A percentile compares a stretch with the other conserved stretches of the same genome.
phyloP scores from a whole-genome alignment of 768 basidiomycete genomes.

The Termitomyces sp. region DNA sequence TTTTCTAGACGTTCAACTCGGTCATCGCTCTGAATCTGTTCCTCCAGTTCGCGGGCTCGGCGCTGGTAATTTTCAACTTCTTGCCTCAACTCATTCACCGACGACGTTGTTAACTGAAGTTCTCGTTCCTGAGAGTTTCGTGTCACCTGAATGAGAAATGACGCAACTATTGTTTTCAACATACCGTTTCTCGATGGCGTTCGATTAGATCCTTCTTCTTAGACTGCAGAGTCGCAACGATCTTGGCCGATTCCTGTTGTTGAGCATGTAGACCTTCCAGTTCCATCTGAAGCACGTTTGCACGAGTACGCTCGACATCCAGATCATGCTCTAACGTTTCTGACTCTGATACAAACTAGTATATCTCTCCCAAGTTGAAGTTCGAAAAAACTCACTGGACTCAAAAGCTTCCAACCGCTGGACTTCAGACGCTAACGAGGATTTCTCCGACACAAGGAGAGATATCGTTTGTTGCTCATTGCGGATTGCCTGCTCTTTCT shows the following conservation, averaged over 20 bases:
- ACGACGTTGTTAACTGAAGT: constrained; percentile 57
- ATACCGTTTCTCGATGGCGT: constrained; percentile 50
- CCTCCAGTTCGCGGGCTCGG: constrained; percentile 68
- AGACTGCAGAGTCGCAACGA: constrained; percentile 37
- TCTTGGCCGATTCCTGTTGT: constrained; percentile 29
- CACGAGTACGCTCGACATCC: constrained; percentile 37
- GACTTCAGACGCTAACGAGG: constrained; percentile 52
- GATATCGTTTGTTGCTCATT: constrained; percentile 74
- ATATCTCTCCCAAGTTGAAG: background rate
- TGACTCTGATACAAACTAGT: constrained; percentile 26
- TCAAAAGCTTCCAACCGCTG: constrained; percentile 59
- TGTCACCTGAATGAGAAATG: background rate
- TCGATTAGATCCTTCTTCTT: constrained; percentile 56
- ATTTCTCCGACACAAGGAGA: constrained; percentile 73
- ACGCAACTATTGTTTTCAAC: background rate
- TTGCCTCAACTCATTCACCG: constrained; percentile 47
- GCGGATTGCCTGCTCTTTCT: constrained; percentile 33
- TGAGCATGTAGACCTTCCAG: constrained; percentile 41
- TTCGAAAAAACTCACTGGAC: constrained; percentile 41
- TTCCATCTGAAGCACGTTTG: constrained; percentile 35
- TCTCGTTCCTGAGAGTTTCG: constrained; percentile 65
- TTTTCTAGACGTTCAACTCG: constrained; percentile 70
- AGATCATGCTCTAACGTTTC: constrained; percentile 39
- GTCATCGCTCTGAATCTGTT: constrained; percentile 82
- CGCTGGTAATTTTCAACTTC: constrained; percentile 53